Evolutionary conservation across 352 stramenopile genomes (phyloP).

Genomic region (Globisporangium parvum): DNA sequence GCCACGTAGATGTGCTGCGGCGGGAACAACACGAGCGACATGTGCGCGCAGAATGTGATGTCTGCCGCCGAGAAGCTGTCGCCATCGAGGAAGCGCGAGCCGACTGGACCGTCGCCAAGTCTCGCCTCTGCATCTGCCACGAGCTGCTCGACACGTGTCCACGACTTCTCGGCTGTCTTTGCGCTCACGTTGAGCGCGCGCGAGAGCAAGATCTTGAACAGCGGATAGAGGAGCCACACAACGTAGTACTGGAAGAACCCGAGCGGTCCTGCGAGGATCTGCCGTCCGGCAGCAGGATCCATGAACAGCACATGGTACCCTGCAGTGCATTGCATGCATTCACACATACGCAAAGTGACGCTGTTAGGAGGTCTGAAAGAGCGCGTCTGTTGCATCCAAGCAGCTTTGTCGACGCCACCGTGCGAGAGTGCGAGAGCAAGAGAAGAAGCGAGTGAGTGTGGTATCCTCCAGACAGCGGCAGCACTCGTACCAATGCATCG

Average conservation of each 20-base stretch:
- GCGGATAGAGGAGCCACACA: conserved; percentile 19
- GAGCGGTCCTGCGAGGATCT: conserved; percentile 18
- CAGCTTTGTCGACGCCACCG: conserved; percentile 1
- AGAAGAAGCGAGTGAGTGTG: neutral
- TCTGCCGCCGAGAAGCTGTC: conserved; percentile 40
- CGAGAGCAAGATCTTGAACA: conserved; percentile 24
- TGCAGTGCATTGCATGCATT: conserved; percentile 5
- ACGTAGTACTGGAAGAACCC: conserved; percentile 20
- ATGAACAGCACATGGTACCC: conserved; percentile 33
- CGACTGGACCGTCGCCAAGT: conserved; percentile 33
- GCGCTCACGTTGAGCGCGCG: conserved; percentile 30
- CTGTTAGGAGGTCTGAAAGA: neutral
- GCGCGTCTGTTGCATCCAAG: neutral
- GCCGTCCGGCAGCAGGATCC: conserved; percentile 10
- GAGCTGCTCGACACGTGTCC: conserved; percentile 25
- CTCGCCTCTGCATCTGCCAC: conserved; percentile 16
- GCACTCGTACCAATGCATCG: conserved; percentile 19
- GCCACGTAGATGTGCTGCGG: conserved; percentile 32
- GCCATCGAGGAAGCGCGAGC: conserved; percentile 31
- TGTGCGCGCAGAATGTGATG: conserved; percentile 47
- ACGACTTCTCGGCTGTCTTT: conserved; percentile 16
- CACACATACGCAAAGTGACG: neutral
- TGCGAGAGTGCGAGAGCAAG: too few species aligned
- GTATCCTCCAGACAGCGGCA: neutral
- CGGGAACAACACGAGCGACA: conserved; percentile 31